phyloP scores from a whole-genome alignment of 2,329 filamentous ascomycete genomes.

The Trichoderma harzianum region DNA sequence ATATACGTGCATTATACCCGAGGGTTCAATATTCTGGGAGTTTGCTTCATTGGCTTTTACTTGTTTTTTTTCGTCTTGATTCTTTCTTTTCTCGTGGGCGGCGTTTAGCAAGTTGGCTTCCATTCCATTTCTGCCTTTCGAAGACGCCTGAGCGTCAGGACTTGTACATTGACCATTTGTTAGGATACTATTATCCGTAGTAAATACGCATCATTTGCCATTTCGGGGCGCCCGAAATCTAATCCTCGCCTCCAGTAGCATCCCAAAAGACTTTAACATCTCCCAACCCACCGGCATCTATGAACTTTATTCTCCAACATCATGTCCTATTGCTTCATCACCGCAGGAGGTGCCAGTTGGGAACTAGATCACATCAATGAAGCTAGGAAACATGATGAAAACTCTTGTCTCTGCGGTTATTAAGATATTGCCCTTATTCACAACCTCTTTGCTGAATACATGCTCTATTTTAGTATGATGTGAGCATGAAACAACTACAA shows the following conservation, averaged over 20 bases:
- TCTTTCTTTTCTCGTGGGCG: neutral
- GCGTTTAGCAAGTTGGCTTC: neutral
- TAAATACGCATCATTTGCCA: neutral
- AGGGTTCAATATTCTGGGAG: neutral
- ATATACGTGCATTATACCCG: conserved; percentile 8
- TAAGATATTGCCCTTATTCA: neutral
- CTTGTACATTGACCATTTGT: neutral
- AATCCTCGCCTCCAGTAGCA: neutral
- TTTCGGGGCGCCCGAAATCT: neutral
- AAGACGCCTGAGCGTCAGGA: neutral
- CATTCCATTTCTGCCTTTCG: neutral
- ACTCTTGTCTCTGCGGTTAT: too few relatives aligned
- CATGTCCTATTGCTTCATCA: too few relatives aligned
- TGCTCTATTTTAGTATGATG: neutral
- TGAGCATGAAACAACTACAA: neutral
- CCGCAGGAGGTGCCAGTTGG: too few relatives aligned
- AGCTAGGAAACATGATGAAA: too few relatives aligned
- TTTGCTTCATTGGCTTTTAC: neutral
- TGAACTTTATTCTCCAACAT: neutral
- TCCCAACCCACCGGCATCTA: too few relatives aligned
- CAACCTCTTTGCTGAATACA: neutral
- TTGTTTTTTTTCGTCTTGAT: neutral
- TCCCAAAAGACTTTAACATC: neutral
- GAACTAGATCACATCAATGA: too few relatives aligned
- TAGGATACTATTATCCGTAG: neutral